phyloP scores from a whole-genome alignment of 176 grass and related monocot genomes.

The Oryza officinalis region DNA sequence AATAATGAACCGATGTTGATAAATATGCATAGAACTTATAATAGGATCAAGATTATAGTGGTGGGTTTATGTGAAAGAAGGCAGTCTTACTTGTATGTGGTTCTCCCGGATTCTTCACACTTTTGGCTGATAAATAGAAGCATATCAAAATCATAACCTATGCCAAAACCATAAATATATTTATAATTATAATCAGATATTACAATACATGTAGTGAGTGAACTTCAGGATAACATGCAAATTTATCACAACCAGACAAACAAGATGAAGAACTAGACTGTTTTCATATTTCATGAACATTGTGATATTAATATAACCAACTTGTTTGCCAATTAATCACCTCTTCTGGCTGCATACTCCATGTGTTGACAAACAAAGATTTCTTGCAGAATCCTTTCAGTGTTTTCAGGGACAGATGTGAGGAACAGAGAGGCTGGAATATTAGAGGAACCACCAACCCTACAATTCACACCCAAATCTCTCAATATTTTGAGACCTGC shows the following conservation, averaged over 20 bases:
- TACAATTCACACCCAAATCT: neutral
- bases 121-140: neutral
- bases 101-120: neutral
- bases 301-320: neutral
- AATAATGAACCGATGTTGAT: neutral
- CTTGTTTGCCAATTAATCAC: neutral
- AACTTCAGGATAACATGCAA: neutral
- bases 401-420: neutral
- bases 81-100: neutral
- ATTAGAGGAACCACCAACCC: neutral
- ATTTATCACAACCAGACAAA: neutral
- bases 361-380: neutral
- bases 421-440: neutral
- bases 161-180: neutral
- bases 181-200: neutral
- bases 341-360: neutral
- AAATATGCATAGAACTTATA: neutral
- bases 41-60: neutral
- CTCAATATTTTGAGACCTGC: neutral
- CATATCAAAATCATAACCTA: neutral
- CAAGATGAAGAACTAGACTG: neutral
- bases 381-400: neutral
- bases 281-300: neutral
- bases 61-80: neutral
- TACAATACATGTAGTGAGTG: neutral